Conservation (phyloP, 371 early-diverging fungal species). For the Homolaphlyctis polyrhiza region DNA sequence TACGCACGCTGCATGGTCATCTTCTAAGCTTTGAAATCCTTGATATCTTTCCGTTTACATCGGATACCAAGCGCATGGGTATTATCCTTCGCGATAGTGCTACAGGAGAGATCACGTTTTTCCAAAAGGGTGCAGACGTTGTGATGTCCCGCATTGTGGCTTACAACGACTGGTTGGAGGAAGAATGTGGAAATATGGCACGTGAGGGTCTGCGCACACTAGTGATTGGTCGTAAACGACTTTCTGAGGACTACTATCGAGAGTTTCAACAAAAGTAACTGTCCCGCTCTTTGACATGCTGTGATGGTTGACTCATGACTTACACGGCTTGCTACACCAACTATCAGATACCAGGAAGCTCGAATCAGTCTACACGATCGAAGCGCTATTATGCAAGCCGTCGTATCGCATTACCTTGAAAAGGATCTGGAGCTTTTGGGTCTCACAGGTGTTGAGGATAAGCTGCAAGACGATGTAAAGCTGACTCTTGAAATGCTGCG, state of each 20-base stretch:
- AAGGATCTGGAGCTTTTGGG: constrained; percentile 91
- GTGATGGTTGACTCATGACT: no score
- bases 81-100: constrained; percentile 78
- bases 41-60: constrained; percentile 95
- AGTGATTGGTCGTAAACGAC: constrained; percentile 84
- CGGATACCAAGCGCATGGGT: constrained; percentile 99
- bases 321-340: no score
- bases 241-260: constrained; percentile 70
- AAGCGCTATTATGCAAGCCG: constrained; percentile 63
- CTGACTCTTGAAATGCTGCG: constrained; percentile 88
- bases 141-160: constrained; percentile 92
- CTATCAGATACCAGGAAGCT: constrained; percentile 63
- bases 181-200: constrained; percentile 99
- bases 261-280: constrained; percentile 56
- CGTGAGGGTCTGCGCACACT: constrained; percentile 98
- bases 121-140: constrained; percentile 97
- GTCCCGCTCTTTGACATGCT: neutral
- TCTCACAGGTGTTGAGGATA: constrained; percentile 98
- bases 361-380: constrained; percentile 67
- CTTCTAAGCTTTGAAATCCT: constrained; percentile 60
- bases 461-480: constrained; percentile 87
- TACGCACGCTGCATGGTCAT: constrained; percentile 44
- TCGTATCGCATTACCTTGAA: constrained; percentile 70
- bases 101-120: constrained; percentile 45
- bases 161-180: constrained; percentile 97